Evolutionary conservation across 1,284 basidiomycete species (phyloP), one percentile per base, ranked within the genome.

Genomic region (Malassezia caprae): DNA sequence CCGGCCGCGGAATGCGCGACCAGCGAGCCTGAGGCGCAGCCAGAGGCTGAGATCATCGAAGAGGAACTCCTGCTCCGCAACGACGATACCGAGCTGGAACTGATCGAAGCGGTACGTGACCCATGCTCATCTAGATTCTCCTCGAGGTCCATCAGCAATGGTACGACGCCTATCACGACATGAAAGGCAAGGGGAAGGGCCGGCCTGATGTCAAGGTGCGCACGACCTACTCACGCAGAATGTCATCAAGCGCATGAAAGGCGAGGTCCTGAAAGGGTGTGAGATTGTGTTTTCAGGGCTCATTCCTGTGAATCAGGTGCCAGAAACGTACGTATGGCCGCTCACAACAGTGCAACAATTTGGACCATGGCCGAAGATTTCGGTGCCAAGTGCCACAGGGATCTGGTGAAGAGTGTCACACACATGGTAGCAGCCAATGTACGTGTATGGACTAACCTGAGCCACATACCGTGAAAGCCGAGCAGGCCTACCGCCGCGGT

Each of bases 211-310:
- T 43, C 8, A 50, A 44, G 30, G 39, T 37, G 19, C 24, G 47
- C 27, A 12, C n/a, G 13, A 11, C 26, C 17, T 27, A n/a, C 32
- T 47, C 19, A 47, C 32, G 24, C 60, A 90, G 86, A 77, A 77
- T 55, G 90, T 96, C 54, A 90, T 98, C 54, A 85, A 87, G 15
- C 78, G 79, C 48, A 80, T 91, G 73, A 87, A 94, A 59, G 73
- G 79, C 21, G 79, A 83, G 56, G 86, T 88, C 0, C 79, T 98
- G 17, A 78, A 80, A 24, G 88, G 85, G 23, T 82, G 85, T 41
- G 82, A 85, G 65, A 81, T 98, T 24, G 80, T 91, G 27, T 96
- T 98, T 75, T 94, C 91, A 0, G 87, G 88, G 49, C 83, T 98
- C 41, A 90, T 96, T 53, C 90, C 93, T 1, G 82, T 91, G 23